phyloP scores from a whole-genome alignment of 495 filamentous ascomycete genomes.

The Cudoniella acicularis region DNA sequence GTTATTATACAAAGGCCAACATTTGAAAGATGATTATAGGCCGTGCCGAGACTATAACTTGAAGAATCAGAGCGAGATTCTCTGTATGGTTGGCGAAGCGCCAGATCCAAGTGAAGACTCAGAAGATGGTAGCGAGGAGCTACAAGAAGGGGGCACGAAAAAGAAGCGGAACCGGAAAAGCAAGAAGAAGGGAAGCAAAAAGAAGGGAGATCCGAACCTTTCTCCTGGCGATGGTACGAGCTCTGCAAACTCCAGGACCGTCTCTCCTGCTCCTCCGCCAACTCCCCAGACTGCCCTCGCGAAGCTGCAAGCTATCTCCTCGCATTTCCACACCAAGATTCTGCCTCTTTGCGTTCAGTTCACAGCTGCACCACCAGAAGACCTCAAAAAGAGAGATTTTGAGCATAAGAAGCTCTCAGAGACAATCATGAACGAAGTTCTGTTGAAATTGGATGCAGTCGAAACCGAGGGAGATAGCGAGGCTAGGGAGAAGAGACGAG shows the following conservation, averaged over 20 bases:
- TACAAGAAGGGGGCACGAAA: conserved; percentile 30
- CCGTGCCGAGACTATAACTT: conserved; percentile 70
- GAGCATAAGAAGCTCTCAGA: conserved; percentile 80
- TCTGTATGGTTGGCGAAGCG: conserved; percentile 55
- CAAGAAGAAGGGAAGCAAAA: conserved; percentile 40
- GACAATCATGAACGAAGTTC: conserved; percentile 74
- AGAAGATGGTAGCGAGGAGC: conserved; percentile 36
- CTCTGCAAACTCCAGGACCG: conserved; percentile 25
- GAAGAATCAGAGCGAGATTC: conserved; percentile 75
- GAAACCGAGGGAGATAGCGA: conserved; percentile 66
- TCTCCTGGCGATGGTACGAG: conserved; percentile 19
- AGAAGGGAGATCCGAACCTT: conserved; percentile 21
- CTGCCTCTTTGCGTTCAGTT: conserved; percentile 65
- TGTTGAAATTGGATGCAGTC: conserved; percentile 83
- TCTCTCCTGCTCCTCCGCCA: conserved; percentile 26
- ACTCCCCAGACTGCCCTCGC: conserved; percentile 53
- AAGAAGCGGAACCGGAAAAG: conserved; percentile 42
- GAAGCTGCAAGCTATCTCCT: conserved; percentile 66
- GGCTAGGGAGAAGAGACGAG: conserved; percentile 63
- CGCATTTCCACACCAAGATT: conserved; percentile 62
- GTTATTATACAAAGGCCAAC: conserved; percentile 78
- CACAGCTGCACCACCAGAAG: conserved; percentile 59
- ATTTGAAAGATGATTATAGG: conserved; percentile 61
- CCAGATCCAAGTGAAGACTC: conserved; percentile 20
- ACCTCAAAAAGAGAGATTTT: conserved; percentile 66